Evolutionary conservation across 768 basidiomycete species (phyloP), one percentile per base, ranked within the genome.

Genomic region (Gymnopilus dilepis): DNA sequence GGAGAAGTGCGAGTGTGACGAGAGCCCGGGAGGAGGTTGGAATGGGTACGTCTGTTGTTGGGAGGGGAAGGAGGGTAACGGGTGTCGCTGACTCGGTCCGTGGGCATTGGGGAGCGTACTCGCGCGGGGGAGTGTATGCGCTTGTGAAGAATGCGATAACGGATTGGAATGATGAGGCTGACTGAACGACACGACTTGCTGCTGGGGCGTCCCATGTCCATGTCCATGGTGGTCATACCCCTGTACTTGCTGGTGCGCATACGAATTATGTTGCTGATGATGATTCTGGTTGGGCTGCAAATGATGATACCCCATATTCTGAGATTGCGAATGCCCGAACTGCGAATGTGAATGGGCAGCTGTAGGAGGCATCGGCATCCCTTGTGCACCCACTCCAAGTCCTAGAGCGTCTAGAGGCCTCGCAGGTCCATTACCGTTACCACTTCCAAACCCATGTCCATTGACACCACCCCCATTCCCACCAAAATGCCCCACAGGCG

Each of bases 361-460:
- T 15, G 37, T 37, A 17, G 52, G 52, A 22, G 52, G 59, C 15
- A 59, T 34, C 17, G n/a, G n/a, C n/a, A n/a, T n/a, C n/a, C n/a
- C n/a, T n/a, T n/a, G n/a, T n/a, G n/a, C n/a, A n/a, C n/a, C n/a
- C n/a, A 63, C 43, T 13, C 58, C 45, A 11, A 50, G 59, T 12
- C 59, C 60, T 24, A 66, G 56, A 3, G 67, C 63, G 33, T 65
- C 65, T 17, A 65, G 34, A n/a, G 68, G 64, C 19, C 65, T 57
- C 5, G 65, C 59, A 11, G 62, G 65, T 34, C 33, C 33, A 6
- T 6, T 12, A 2, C 34, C 34, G 15, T 37, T 9, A 2, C 34
- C 34, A 8, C 15, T 9, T 9, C 34, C 34, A 30, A n/a, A 28
- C 0, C 13, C 28, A 28, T 50, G 47, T 3, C 47, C 47, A 19